A percentile compares a stretch with the other conserved stretches of the same genome.
These are phyloP conservation scores for Staphylotrichum tortipilum DNA, from an alignment of 495 filamentous ascomycete species.

Conservation along the genomic window DNA sequence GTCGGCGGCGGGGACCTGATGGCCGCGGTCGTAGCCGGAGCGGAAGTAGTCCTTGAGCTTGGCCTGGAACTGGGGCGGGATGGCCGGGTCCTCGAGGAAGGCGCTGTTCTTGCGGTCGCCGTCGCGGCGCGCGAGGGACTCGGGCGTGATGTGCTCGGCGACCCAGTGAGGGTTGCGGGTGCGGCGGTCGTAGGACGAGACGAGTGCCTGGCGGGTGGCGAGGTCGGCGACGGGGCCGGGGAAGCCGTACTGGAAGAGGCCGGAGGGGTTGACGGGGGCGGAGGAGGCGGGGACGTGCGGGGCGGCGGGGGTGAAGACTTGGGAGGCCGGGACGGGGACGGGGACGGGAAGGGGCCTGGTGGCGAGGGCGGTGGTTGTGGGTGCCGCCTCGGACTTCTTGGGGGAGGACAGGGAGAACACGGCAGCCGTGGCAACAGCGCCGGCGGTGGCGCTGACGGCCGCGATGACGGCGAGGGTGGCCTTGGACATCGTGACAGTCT, in stretches of 20 bases:
- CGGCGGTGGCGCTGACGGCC: conserved; percentile 79
- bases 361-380: conserved; percentile 15
- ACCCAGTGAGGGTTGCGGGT: conserved; percentile 93
- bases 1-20: conserved; percentile 95
- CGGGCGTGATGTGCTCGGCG: conserved; percentile 93
- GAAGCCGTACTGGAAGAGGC: conserved; percentile 94
- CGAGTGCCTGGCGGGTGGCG: conserved; percentile 59
- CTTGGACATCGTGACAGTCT: conserved; percentile 63
- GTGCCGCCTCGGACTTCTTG: conserved; percentile 29
- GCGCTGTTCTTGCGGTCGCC: conserved; percentile 76
- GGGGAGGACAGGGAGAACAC: conserved; percentile 57
- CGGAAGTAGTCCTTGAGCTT: conserved; percentile 88
- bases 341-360: neutral
- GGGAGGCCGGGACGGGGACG: neutral
- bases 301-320: conserved; percentile 21
- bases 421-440: conserved; percentile 68
- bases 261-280: conserved; percentile 69
- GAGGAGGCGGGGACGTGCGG: conserved; percentile 19
- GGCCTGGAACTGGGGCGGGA: conserved; percentile 82
- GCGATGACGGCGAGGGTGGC: conserved; percentile 80
- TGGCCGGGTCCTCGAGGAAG: conserved; percentile 71
- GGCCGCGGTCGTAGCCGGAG: conserved; percentile 92
- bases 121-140: conserved; percentile 61
- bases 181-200: conserved; percentile 85
- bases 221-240: conserved; percentile 84